These are phyloP conservation scores for Petunia axillaris DNA, from an alignment of 257 asterid species.

Conservation along the genomic window DNA sequence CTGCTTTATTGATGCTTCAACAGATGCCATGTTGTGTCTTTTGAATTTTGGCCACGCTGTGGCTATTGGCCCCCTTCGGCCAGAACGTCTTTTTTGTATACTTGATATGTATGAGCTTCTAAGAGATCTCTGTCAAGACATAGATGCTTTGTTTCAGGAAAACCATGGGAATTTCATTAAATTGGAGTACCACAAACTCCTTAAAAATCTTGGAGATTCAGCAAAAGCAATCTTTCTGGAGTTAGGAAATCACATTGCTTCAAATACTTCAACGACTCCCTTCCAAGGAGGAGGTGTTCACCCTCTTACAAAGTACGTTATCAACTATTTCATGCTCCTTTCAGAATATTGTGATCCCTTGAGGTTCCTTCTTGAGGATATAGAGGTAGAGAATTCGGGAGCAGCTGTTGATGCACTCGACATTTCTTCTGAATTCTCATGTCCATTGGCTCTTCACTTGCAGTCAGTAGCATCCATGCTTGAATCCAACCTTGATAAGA, in stretches of 20 bases:
- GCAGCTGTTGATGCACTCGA: conserved; percentile 26
- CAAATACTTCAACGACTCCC: conserved; percentile 43
- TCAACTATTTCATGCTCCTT: conserved; percentile 63
- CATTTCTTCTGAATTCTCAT: conserved; percentile 20
- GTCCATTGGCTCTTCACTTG: conserved; percentile 48
- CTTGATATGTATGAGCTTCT: conserved; percentile 66
- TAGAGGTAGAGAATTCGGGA: conserved; percentile 19
- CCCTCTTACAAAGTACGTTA: conserved; percentile 62
- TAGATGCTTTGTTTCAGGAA: conserved; percentile 48
- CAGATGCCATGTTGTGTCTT: conserved; percentile 49
- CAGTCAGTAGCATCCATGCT: conserved; percentile 48
- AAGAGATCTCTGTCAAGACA: conserved; percentile 34
- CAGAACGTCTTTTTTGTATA: conserved; percentile 65
- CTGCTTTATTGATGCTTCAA: conserved; percentile 58
- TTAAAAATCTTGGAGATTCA: conserved; percentile 44
- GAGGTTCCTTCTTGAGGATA: conserved; percentile 49
- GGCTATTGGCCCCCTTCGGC: conserved; percentile 51
- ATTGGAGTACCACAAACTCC: conserved; percentile 55
- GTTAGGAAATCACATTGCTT: conserved; percentile 51
- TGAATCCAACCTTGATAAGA: conserved; percentile 56
- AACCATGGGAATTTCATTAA: conserved; percentile 38
- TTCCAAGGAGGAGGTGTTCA: conserved; percentile 56
- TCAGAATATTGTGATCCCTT: conserved; percentile 58
- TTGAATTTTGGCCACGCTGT: conserved; percentile 67
- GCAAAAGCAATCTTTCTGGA: conserved; percentile 43